Evolutionary conservation across 139 green algal genomes (phyloP).

Genomic region (Nannochloris sp.): DNA sequence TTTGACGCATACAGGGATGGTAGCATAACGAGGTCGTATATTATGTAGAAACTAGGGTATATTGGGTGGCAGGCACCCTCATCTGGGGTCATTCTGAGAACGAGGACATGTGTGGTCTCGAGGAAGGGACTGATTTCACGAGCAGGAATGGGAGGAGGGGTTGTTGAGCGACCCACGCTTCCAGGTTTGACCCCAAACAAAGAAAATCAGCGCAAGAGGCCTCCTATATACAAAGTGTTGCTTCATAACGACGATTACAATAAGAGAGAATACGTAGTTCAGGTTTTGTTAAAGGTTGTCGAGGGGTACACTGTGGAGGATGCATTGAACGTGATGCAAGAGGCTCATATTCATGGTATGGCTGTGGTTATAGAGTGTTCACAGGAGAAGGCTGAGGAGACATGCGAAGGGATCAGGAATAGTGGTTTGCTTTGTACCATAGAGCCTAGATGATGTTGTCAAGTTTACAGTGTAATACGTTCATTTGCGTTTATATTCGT

Average conservation of each 20-base stretch:
- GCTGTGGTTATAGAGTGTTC: conserved; percentile 66
- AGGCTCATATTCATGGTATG: conserved; percentile 78
- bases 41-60: too few relatives aligned
- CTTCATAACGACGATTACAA: conserved; percentile 93
- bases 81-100: too few relatives aligned
- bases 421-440: conserved; percentile 82
- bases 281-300: conserved; percentile 80
- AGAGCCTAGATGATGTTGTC: conserved; percentile 39
- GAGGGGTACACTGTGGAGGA: conserved; percentile 71
- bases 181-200: not conserved
- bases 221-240: conserved; percentile 72
- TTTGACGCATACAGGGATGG: too few relatives aligned
- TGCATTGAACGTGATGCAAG: conserved; percentile 83
- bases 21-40: too few relatives aligned
- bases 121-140: too few relatives aligned
- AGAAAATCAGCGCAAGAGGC: conserved; percentile 14
- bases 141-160: too few relatives aligned
- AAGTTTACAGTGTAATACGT: too few relatives aligned
- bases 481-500: too few relatives aligned
- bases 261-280: conserved; percentile 84
- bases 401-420: conserved; percentile 66
- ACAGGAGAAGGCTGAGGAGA: conserved; percentile 78
- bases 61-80: too few relatives aligned
- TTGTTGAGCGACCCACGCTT: not conserved
- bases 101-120: too few relatives aligned